A percentile compares a stretch with the other conserved stretches of the same genome.
Evolutionary conservation across 441 rosid genomes (phyloP).

Genomic region (Cnidoscolus chayamansa): DNA sequence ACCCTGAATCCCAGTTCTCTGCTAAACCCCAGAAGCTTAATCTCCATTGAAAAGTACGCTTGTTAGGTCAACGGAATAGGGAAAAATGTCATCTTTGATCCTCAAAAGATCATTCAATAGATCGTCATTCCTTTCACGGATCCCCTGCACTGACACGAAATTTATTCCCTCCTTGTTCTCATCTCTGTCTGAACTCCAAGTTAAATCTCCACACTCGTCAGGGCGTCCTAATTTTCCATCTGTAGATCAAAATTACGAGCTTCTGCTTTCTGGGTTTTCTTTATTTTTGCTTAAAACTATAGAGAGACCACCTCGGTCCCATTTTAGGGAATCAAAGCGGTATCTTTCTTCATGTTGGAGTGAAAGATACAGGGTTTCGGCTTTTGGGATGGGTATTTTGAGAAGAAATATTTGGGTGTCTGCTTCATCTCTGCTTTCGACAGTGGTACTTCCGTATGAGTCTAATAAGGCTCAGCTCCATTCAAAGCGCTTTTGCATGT

Average conservation of each 20-base stretch:
- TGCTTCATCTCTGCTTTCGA: constrained; percentile 11
- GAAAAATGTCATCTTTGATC: constrained; percentile 43
- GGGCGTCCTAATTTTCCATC: constrained; percentile 13
- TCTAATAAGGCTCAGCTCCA: constrained; percentile 9
- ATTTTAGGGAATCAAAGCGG: constrained; percentile 11
- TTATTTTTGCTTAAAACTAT: constrained; percentile 30
- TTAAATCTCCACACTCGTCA: constrained; percentile 21
- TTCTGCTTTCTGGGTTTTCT: constrained; percentile 35
- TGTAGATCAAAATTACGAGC: constrained; percentile 18
- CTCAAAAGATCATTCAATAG: constrained; percentile 33
- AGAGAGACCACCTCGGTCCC: constrained; percentile 24
- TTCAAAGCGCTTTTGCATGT: constrained; percentile 23
- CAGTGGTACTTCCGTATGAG: neutral
- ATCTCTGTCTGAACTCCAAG: neutral
- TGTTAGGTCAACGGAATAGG: neutral
- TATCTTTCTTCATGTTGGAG: constrained; percentile 21
- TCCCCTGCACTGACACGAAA: constrained; percentile 15
- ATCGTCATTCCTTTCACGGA: constrained; percentile 21
- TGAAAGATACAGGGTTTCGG: constrained; percentile 23
- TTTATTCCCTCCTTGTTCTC: constrained; percentile 5
- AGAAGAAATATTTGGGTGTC: constrained; percentile 27
- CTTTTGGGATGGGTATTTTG: constrained; percentile 24
- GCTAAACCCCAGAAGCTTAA: constrained; percentile 13
- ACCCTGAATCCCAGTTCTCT: constrained; percentile 8
- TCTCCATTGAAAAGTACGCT: neutral